Evolutionary conservation across 257 asterid genomes (phyloP), one percentile per base, ranked within the genome.

Genomic region (Cordia subcordata): DNA sequence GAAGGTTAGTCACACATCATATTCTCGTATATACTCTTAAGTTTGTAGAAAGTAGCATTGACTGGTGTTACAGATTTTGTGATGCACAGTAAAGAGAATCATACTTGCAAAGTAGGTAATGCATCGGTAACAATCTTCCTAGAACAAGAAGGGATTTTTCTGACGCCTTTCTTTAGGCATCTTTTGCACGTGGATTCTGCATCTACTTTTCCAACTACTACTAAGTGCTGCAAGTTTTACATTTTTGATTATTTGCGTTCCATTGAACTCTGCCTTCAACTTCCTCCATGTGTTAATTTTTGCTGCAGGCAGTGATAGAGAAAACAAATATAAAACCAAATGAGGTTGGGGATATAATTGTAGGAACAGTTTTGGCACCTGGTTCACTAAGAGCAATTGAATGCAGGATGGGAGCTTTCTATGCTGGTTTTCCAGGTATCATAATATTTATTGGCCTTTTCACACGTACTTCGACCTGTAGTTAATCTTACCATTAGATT

Each of bases 351-450:
- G 98, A 91, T 65, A 88, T 91, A 70, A 87, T 91, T 47, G 98
- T 88, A 15, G 98, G 96, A 33, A 83, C 95, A 4, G 96, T 91
- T 72, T 65, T 88, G 54, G 95, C 94, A 61, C 94, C 94, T 0
- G 96, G 96, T 68, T 88, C 96, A 38, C 74, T 72, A 57, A 83
- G 98, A 73, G 98, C 79, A 49, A 75, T 75, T 13, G 98, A 85
- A 76, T 91, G 96, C 81, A 71, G 98, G 66, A 87, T 85, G 91
- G 96, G 94, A 13, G 95, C 96, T 53, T 79, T 83, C 53, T 91
- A 85, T 62, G 96, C 96, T 11, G 98, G 96, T 69, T 85, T 91
- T 76, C 96, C 98, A 37, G 98, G 96, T 91, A 83, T 3, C 15
- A 19, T 47, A 23, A 55, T 54, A 53, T 57, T 22, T 51, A 27